Percentiles rank a stretch among this genome's conserved stretches.
Conservation (phyloP, 805 yeast species). For the Myxozyma monticola region DNA sequence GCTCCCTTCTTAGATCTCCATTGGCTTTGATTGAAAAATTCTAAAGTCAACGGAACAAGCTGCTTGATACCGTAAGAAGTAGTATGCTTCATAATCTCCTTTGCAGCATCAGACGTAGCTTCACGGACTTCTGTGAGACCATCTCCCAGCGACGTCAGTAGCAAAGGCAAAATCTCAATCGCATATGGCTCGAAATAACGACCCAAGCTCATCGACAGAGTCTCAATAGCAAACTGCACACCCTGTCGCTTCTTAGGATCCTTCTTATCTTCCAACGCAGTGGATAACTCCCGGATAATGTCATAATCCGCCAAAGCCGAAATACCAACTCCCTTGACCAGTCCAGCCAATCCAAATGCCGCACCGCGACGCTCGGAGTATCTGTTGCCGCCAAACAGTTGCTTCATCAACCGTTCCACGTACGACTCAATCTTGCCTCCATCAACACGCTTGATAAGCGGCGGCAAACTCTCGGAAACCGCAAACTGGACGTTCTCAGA, state of each 20-base stretch:
- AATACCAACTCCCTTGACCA: conserved; percentile 87
- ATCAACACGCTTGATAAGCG: conserved; percentile 62
- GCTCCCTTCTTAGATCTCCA: conserved; percentile 98
- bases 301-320: conserved; percentile 72
- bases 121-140: conserved; percentile 79
- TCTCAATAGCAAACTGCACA: conserved; percentile 82
- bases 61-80: conserved; percentile 90
- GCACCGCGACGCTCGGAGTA: conserved; percentile 77
- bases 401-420: conserved; percentile 58
- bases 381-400: conserved; percentile 54
- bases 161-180: conserved; percentile 78
- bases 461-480: conserved; percentile 80
- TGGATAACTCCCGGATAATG: conserved; percentile 68
- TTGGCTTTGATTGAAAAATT: conserved; percentile 79
- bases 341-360: conserved; percentile 93
- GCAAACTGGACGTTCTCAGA: conserved; percentile 89
- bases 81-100: conserved; percentile 83
- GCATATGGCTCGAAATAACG: conserved; percentile 90
- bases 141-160: conserved; percentile 84
- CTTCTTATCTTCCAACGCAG: conserved; percentile 85
- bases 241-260: conserved; percentile 76
- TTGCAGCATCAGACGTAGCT: conserved; percentile 84
- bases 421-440: conserved; percentile 47
- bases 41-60: conserved; percentile 85
- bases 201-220: conserved; percentile 74